A percentile compares a stretch with the other conserved stretches of the same genome.
These are phyloP conservation scores for Aspergillus phoenicis DNA, from an alignment of 2,329 filamentous ascomycete genomes.

Conservation along the genomic window DNA sequence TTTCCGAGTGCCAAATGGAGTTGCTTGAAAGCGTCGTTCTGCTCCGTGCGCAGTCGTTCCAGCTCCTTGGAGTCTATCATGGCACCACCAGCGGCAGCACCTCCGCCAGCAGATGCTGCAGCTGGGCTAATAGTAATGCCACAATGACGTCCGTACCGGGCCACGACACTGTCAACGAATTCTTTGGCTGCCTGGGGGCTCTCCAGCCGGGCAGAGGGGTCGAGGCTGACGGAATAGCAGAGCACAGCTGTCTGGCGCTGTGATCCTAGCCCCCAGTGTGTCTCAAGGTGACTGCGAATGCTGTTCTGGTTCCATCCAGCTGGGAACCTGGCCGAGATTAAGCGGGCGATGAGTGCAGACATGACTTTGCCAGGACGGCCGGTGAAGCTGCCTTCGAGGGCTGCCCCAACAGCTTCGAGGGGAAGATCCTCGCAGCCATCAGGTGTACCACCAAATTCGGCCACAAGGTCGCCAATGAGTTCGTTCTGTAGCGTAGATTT, in stretches of 20 bases:
- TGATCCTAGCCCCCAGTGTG: neutral
- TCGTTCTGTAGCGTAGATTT: slow-evolving; percentile 12
- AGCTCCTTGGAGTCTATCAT: neutral
- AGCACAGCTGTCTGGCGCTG: slow-evolving; percentile 8
- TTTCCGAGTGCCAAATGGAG: slow-evolving; percentile 4
- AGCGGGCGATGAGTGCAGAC: neutral
- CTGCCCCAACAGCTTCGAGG: slow-evolving; percentile 2
- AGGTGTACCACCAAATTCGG: slow-evolving; percentile 1
- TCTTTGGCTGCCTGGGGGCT: neutral
- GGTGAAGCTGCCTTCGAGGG: neutral
- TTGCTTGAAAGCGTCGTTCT: neutral
- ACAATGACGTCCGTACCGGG: neutral
- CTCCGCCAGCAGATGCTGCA: neutral
- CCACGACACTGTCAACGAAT: slow-evolving; percentile 2
- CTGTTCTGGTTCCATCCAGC: neutral
- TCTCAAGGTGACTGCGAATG: neutral
- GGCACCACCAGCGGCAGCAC: neutral
- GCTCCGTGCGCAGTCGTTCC: neutral
- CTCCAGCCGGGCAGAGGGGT: neutral
- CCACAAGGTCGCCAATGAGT: slow-evolving; percentile 6
- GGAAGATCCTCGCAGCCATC: slow-evolving; percentile 8
- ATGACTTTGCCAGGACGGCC: neutral
- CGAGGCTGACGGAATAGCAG: neutral
- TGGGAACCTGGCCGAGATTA: slow-evolving; percentile 4
- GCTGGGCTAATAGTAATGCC: neutral